These are phyloP conservation scores for Leccinum variabile DNA, from an alignment of 1,284 basidiomycete species.

Conservation along the genomic window DNA sequence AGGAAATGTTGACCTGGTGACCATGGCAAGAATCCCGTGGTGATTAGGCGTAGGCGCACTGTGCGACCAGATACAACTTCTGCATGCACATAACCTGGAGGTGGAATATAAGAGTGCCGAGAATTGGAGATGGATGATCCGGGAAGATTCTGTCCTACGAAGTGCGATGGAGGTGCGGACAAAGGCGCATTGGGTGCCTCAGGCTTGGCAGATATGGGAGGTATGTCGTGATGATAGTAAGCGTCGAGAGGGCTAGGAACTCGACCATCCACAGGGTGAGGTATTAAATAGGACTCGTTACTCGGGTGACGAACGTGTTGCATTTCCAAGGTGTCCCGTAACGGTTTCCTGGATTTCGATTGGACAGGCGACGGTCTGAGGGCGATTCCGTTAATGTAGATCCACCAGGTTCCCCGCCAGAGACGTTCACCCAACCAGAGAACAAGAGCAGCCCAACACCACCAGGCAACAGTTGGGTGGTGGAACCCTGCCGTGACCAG, in stretches of 20 bases:
- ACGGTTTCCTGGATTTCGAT: constrained; percentile 1
- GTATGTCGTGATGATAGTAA: constrained; percentile 21
- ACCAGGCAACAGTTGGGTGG: constrained; percentile 68
- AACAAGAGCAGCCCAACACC: constrained; percentile 64
- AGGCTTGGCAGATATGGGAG: not conserved
- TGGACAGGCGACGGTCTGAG: not conserved
- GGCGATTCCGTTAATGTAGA: constrained; percentile 55
- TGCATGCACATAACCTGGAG: constrained; percentile 72
- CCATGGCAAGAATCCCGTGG: constrained; percentile 65
- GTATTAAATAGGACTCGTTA: constrained; percentile 2
- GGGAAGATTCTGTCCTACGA: constrained; percentile 6
- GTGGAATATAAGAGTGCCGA: constrained; percentile 44
- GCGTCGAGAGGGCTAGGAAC: constrained; percentile 27
- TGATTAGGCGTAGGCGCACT: constrained; percentile 69
- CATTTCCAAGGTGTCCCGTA: constrained; percentile 30
- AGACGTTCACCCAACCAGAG: constrained; percentile 69
- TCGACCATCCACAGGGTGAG: constrained; percentile 12
- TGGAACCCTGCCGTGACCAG: constrained; percentile 65
- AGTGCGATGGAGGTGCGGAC: not conserved
- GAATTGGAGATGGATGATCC: not conserved
- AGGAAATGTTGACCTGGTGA: constrained; percentile 80
- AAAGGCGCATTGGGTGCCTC: not conserved
- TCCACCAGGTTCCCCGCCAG: constrained; percentile 59
- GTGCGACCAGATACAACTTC: constrained; percentile 80
- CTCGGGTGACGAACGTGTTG: constrained; percentile 7